Base-by-base conservation (phyloP, 2,329 filamentous ascomycete species). In the Macroventuria anomochaeta region DNA sequence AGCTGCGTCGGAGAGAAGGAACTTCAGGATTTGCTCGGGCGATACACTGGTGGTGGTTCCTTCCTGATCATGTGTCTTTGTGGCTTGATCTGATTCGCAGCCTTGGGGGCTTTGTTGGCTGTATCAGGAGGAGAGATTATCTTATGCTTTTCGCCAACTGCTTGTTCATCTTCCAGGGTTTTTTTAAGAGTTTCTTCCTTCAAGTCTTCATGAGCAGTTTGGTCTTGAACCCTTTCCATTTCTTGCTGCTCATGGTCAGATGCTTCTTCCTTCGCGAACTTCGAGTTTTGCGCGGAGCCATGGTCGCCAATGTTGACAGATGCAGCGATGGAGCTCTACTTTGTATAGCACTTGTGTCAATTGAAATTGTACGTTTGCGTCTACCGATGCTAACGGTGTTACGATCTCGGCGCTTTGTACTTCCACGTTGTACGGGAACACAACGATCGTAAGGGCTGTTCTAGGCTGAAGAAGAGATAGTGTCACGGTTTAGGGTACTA, bases 21-120 rank as follows among this genome's bases (percentile, higher is more conserved):
- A 76, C 39, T 66, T 67, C 11, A 76, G 54, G 6, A 73, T 51
- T 56, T 75, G 72, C 2, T 36, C 31, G 12, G 44, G 44, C 5
- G 60, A 46, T 46, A 55, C 52, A 33, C 41, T 44, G 2, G 13
- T 7, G 7, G 39, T 18, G 17, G n/a, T 36, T 3, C 8, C 21
- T 28, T 36, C 21, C 18, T 21, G 12, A 11, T 21, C 33, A 17
- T 46, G 42, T 11, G 17, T 10, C 13, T 40, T 40, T 2, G 36
- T 26, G 8, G 36, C 36, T 34, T 48, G 36, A 12, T 34, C 29
- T 10, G 21, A 25, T 48, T 28, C 8, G 18, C 17, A 11, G 36
- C 36, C 28, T 40, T 48, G 10, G 10, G 13, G 8, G 12, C 21
- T 23, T 48, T 48, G 7, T 40, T 39, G 2, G 37, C 18, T 4